Base-by-base conservation (phyloP, 2,329 filamentous ascomycete genomes). In the Fusarium metavorans region DNA sequence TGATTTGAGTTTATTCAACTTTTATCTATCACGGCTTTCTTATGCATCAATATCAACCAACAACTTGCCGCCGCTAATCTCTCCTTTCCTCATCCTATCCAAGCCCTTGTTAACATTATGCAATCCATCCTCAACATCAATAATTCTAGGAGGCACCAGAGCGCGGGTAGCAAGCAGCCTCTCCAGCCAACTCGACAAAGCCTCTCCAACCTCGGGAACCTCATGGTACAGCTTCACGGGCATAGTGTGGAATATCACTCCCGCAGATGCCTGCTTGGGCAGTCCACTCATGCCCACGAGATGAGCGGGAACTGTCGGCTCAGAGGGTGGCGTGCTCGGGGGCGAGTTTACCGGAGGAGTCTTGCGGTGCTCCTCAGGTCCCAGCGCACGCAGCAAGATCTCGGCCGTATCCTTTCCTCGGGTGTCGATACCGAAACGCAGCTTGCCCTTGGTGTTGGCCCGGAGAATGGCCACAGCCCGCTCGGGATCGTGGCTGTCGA, bases 141-240 rank as follows among this genome's bases (percentile, higher is more conserved):
- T 87, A n/a, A 94, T 88, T 34, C 93, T 90, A 0, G 93, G 92
- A 6, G 91, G 86, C 6, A 85, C 82, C 4, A 95, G 77, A 0
- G 86, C 79, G 0, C 86, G 85, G 0, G 85, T 83, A 10, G 87
- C 84, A 8, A 95, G 81, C n/a, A 95, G 81, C 27, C 85, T 83
- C 79, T 94, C 93, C 30, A 94, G 83, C 93, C 93, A 95, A 2
- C 84, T 79, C 14, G 90, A 90, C 64, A 94, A 79, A 0, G 85
- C 86, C 71, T 91, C 88, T 0, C 93, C 93, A 0, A 95, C 85
- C 2, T 85, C 85, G 0, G 90, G 88, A 0, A 91, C 87, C 67
- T 92, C 90, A 78, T 95, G 93, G 77, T 94, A 95, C 5, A 94
- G 78, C 81, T 95, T 95, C 71, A 95, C 93, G 0, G 93, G 93